Percentiles rank a stretch among this genome's conserved stretches.
These are phyloP conservation scores for Micractinium sp. DNA, from an alignment of 139 green algal species.

Conservation along the genomic window DNA sequence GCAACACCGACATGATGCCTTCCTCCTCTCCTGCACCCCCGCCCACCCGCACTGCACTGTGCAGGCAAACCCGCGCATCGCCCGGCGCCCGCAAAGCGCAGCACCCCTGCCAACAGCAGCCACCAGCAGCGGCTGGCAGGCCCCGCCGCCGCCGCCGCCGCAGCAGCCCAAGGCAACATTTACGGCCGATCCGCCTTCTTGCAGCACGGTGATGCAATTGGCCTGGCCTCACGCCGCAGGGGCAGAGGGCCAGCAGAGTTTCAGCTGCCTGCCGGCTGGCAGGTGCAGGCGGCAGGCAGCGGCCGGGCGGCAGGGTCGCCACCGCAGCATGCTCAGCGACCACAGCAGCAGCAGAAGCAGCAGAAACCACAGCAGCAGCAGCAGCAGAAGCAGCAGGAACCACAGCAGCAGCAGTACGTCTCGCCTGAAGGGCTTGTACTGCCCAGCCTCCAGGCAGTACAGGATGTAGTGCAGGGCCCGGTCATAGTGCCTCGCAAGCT, in stretches of 20 bases:
- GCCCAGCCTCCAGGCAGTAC: neutral
- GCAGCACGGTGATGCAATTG: neutral
- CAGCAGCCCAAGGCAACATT: neutral
- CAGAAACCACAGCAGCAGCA: neutral
- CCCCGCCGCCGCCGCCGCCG: neutral
- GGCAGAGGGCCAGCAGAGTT: neutral
- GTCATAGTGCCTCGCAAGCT: conserved; percentile 1
- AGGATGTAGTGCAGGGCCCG: neutral
- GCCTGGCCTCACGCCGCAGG: neutral
- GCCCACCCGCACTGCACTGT: neutral
- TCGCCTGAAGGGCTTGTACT: conserved; percentile 16
- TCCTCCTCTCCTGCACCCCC: neutral
- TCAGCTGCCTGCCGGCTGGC: neutral
- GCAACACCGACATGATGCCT: neutral
- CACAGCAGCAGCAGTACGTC: conserved; percentile 5
- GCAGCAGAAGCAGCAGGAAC: neutral
- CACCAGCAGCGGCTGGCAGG: neutral
- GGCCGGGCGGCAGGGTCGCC: neutral
- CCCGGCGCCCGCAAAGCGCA: neutral
- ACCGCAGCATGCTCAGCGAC: neutral
- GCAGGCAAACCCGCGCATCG: neutral
- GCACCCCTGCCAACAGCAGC: neutral
- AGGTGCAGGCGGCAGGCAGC: neutral
- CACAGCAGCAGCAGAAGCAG: neutral
- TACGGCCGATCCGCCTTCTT: neutral